These are phyloP conservation scores for Tuber borchii DNA, from an alignment of 495 filamentous ascomycete genomes.

Conservation along the genomic window DNA sequence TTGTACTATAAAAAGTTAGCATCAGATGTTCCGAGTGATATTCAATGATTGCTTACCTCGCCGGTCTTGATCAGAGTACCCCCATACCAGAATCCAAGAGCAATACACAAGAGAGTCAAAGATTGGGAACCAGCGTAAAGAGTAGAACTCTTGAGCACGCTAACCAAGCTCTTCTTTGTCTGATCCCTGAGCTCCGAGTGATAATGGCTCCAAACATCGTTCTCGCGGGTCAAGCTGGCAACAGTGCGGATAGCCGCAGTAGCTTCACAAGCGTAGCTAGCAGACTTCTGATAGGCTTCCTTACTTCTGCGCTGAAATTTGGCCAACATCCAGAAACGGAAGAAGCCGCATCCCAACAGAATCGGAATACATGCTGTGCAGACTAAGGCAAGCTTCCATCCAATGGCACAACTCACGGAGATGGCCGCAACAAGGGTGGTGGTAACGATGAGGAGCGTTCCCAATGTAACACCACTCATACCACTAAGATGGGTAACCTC, in stretches of 20 bases:
- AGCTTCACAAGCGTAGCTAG: slow-evolving; percentile 82
- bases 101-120: slow-evolving; percentile 71
- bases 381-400: slow-evolving; percentile 87
- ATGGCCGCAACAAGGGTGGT: slow-evolving; percentile 68
- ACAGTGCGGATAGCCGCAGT: slow-evolving; percentile 88
- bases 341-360: slow-evolving; percentile 71
- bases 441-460: slow-evolving; percentile 66
- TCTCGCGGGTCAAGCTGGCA: slow-evolving; percentile 77
- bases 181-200: slow-evolving; percentile 60
- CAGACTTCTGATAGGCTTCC: slow-evolving; percentile 64
- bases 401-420: slow-evolving; percentile 60
- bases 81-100: slow-evolving; percentile 93
- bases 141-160: slow-evolving; percentile 59
- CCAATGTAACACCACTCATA: slow-evolving; percentile 72
- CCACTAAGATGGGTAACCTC: slow-evolving; percentile 79
- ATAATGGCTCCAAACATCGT: slow-evolving; percentile 70
- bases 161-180: slow-evolving; percentile 55
- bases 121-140: slow-evolving; percentile 76
- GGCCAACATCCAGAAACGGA: slow-evolving; percentile 76
- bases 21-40: slow-evolving; percentile 2
- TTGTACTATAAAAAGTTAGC: slow-evolving; percentile 44
- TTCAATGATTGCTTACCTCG: slow-evolving; percentile 48
- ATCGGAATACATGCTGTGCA: slow-evolving; percentile 72
- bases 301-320: slow-evolving; percentile 66
- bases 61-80: slow-evolving; percentile 64